Evolutionary conservation across 352 stramenopile species (phyloP).

Genomic region (Globisporangium heterothallicum): DNA sequence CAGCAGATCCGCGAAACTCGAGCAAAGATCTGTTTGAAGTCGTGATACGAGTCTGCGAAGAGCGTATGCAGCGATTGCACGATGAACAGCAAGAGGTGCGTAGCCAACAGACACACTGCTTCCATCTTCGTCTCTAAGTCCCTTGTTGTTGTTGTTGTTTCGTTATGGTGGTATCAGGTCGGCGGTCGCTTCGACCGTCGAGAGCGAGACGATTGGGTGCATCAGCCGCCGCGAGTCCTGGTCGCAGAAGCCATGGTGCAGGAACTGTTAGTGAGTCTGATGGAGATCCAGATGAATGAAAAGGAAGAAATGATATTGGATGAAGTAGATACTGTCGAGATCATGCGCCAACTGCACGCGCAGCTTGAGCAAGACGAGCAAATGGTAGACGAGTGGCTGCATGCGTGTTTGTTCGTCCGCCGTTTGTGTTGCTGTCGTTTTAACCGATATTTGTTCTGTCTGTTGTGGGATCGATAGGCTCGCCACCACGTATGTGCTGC

Average conservation of each 20-base stretch:
- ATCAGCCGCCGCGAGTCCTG: slow-evolving; percentile 28
- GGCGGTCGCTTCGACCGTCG: no score
- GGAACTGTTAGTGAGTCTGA: slow-evolving; percentile 52
- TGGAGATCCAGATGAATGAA: slow-evolving; percentile 47
- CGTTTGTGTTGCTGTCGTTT: background rate
- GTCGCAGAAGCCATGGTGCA: slow-evolving; percentile 66
- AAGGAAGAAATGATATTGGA: slow-evolving; percentile 50
- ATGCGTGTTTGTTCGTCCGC: background rate
- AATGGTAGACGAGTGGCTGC: slow-evolving; percentile 16
- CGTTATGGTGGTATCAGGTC: background rate
- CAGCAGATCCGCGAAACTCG: background rate
- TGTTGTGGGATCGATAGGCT: slow-evolving; percentile 20
- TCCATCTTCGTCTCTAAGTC: no score
- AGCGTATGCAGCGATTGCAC: slow-evolving; percentile 36
- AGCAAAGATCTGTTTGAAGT: slow-evolving; percentile 34
- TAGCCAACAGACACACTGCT: no score
- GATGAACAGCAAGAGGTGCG: background rate
- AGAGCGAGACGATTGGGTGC: slow-evolving; percentile 15
- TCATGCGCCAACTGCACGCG: slow-evolving; percentile 39
- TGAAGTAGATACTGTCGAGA: slow-evolving; percentile 51
- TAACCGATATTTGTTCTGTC: background rate
- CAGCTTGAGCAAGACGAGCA: slow-evolving; percentile 46
- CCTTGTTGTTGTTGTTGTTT: no score
- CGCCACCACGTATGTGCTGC: slow-evolving; percentile 36
- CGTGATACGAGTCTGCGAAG: slow-evolving; percentile 48